phyloP scores from a whole-genome alignment of 2,329 filamentous ascomycete species.

The Helicocarpus griseus region DNA sequence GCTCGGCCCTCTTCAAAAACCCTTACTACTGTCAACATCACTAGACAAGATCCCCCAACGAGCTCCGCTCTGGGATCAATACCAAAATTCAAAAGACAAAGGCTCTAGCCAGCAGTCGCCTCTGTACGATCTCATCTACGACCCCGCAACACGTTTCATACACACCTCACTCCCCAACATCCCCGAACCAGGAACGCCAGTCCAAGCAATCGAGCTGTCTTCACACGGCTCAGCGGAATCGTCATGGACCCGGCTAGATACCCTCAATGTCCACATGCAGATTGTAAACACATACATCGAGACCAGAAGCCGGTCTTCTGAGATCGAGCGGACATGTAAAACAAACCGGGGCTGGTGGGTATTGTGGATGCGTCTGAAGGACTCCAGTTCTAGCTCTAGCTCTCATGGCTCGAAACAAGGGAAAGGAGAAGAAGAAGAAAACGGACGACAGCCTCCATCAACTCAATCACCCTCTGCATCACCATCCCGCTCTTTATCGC shows the following conservation, averaged over 20 bases:
- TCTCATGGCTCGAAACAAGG: not conserved
- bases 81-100: slow-evolving; percentile 25
- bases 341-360: slow-evolving; percentile 59
- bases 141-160: slow-evolving; percentile 48
- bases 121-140: slow-evolving; percentile 53
- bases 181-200: slow-evolving; percentile 41
- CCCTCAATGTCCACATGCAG: slow-evolving; percentile 52
- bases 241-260: slow-evolving; percentile 47
- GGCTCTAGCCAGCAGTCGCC: slow-evolving; percentile 28
- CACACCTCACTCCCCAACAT: slow-evolving; percentile 57
- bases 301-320: slow-evolving; percentile 37
- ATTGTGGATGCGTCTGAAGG: slow-evolving; percentile 50
- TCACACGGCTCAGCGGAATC: slow-evolving; percentile 8
- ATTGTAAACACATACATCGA: slow-evolving; percentile 48
- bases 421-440: slow-evolving; percentile 1
- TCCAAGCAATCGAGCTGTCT: slow-evolving; percentile 8
- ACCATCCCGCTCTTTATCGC: not conserved
- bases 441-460: not conserved
- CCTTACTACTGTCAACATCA: slow-evolving; percentile 38
- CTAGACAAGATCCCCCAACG: slow-evolving; percentile 31
- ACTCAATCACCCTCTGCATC: not conserved
- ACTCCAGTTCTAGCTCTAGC: not conserved
- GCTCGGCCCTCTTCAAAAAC: slow-evolving; percentile 38
- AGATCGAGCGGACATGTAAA: slow-evolving; percentile 53
- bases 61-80: slow-evolving; percentile 21